phyloP scores from a whole-genome alignment of 345 rosid genomes.

The Gossypium longicalyx region DNA sequence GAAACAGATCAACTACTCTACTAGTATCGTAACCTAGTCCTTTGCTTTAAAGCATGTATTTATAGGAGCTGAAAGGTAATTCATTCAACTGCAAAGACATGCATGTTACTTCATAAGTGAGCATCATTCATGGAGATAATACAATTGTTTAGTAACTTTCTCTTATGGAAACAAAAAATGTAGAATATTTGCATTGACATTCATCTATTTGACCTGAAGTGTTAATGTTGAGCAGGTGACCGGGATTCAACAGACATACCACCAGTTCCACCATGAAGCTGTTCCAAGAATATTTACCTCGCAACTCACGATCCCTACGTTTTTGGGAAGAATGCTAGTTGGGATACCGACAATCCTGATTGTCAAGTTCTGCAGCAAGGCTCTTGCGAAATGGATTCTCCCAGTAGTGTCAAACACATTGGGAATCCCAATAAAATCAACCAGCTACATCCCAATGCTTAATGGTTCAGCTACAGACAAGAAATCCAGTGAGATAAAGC shows the following conservation, averaged over 20 bases:
- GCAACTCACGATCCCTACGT: slow-evolving; percentile 35
- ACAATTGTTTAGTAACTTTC: not conserved
- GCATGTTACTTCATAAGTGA: not conserved
- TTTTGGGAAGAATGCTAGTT: slow-evolving; percentile 64
- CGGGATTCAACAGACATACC: slow-evolving; percentile 79
- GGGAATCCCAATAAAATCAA: slow-evolving; percentile 72
- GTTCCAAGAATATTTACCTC: slow-evolving; percentile 56
- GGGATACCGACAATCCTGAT: slow-evolving; percentile 85
- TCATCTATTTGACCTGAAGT: slow-evolving; percentile 3
- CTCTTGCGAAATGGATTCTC: slow-evolving; percentile 79
- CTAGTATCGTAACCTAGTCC: not conserved
- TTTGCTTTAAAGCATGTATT: not conserved
- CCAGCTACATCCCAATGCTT: slow-evolving; percentile 60
- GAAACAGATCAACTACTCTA: not conserved
- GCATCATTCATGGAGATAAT: not conserved
- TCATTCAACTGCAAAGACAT: not conserved
- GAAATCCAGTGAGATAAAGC: slow-evolving; percentile 42
- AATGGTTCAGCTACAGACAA: slow-evolving; percentile 37
- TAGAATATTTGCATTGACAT: not conserved
- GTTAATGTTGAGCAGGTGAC: slow-evolving; percentile 45
- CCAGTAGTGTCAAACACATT: slow-evolving; percentile 70
- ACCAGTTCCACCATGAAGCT: slow-evolving; percentile 87
- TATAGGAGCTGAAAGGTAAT: not conserved
- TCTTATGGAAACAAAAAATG: not conserved
- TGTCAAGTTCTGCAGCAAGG: slow-evolving; percentile 88